phyloP scores from a whole-genome alignment of 2,329 filamentous ascomycete genomes.

The Ophiostoma sp. region DNA sequence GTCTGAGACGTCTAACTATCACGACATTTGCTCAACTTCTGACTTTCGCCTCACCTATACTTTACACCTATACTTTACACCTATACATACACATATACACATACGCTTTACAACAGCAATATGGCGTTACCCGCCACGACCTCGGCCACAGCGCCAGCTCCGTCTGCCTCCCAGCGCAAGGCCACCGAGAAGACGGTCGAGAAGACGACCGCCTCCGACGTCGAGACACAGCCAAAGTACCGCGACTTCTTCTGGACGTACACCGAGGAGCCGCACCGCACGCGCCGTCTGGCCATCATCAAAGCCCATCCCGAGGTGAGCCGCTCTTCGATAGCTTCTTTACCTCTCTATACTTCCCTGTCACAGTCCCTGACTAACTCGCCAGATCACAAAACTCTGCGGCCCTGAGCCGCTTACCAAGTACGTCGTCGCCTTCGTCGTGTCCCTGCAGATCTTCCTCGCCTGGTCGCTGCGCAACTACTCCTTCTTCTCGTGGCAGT shows the following conservation, averaged over 20 bases:
- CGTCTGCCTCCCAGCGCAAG: constrained; percentile 13
- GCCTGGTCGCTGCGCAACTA: constrained; percentile 73
- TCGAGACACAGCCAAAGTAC: constrained; percentile 37
- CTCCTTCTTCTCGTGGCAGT: constrained; percentile 74
- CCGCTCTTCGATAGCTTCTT: constrained; percentile 28
- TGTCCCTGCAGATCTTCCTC: constrained; percentile 71
- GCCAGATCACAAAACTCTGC: constrained; percentile 89
- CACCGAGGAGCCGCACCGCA: constrained; percentile 93
- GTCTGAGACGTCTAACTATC: not conserved
- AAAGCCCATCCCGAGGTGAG: constrained; percentile 90
- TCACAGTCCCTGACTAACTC: not conserved
- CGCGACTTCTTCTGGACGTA: constrained; percentile 96
- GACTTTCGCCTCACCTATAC: not conserved
- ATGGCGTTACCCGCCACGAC: constrained; percentile 21
- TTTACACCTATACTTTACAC: not conserved
- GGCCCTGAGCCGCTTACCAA: constrained; percentile 94
- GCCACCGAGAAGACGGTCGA: not conserved
- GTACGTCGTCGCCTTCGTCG: constrained; percentile 80
- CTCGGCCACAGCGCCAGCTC: constrained; percentile 14
- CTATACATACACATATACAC: not conserved
- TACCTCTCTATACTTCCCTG: not conserved
- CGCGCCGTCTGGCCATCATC: constrained; percentile 86
- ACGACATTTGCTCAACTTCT: not conserved
- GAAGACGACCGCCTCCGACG: constrained; percentile 10
- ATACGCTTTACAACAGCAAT: too few species aligned